These are phyloP conservation scores for Fraxinus baroniana DNA, from an alignment of 305 asterid genomes.

Conservation along the genomic window DNA sequence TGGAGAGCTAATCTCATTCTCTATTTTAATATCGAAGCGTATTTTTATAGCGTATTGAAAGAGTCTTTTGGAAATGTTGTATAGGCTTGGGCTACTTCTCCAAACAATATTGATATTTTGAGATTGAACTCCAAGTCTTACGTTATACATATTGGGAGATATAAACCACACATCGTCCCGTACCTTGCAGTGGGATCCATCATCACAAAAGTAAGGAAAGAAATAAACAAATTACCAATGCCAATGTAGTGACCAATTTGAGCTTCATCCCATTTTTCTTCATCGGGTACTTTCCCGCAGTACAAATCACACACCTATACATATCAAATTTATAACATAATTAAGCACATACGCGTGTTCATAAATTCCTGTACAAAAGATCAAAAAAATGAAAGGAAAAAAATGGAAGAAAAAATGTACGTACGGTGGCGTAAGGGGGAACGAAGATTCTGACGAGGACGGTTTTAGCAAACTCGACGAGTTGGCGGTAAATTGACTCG, in stretches of 20 bases:
- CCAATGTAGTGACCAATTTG: constrained; percentile 96
- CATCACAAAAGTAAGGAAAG: background rate
- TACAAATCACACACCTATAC: constrained; percentile 79
- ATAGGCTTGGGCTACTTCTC: background rate
- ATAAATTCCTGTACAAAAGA: background rate
- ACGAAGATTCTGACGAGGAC: constrained; percentile 86
- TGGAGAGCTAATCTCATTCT: background rate
- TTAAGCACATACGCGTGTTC: background rate
- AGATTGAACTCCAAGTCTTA: background rate
- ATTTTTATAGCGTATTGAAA: background rate
- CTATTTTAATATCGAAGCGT: background rate
- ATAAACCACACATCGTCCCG: background rate
- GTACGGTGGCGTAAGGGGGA: constrained; percentile 81
- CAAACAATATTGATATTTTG: background rate
- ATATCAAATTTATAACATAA: background rate
- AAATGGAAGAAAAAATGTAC: background rate
- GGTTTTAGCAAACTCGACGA: constrained; percentile 64
- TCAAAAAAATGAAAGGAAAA: background rate
- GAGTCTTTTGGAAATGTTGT: background rate
- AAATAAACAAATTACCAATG: constrained; percentile 49
- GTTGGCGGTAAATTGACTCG: constrained; percentile 71
- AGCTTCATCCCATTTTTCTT: constrained; percentile 88
- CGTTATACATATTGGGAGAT: background rate
- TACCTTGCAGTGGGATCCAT: background rate
- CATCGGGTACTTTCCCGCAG: constrained; percentile 79